Base-by-base conservation (phyloP, 2,329 filamentous ascomycete species). In the Cladophialophora yegresii region DNA sequence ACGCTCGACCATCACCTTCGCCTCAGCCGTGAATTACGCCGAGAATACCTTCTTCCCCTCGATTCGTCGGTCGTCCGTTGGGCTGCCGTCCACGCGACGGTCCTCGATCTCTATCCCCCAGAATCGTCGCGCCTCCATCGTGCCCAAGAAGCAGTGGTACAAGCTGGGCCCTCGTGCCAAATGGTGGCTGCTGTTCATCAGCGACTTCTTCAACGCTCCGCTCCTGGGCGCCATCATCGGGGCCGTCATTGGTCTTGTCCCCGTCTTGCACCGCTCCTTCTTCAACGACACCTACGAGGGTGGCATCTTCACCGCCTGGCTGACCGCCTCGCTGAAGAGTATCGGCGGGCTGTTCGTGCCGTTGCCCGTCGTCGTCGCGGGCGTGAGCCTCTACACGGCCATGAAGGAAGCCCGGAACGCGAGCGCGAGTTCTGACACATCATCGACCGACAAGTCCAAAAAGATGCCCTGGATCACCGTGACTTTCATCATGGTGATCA, bases 281-380 rank as follows among this genome's bases (percentile, higher is more conserved):
- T 90, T 90, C 77, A 80, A 76, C 57, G 75, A 80, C 12, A 80
- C 80, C 8, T 73, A 83, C 7, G 76, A 87, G 4, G 87, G 87
- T 5, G 87, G 88, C 1, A 84, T 87, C 62, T 83, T 89, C 70
- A 86, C 84, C 22, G 87, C 87, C 0, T 90, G 87, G 87, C 76
- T 90, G 45, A 89, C 87, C 0, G 79, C 81, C 0, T 83, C 84
- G 0, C 75, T 89, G 22, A 81, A 85, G 68, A 88, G 86, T 61
- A 79, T 89, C 23, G 87, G 87, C 2, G 79, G 81, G 0, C 78
- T 90, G 0, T 90, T 90, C 71, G 85, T 87, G 0, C 82, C 85
- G 0, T 75, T 88, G 28, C 88, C 88, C 32, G 84, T 89, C 16
- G 82, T 90, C 16, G 81, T 89, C 0, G 86, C 88, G 0, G 87